A percentile compares a stretch with the other conserved stretches of the same genome.
Conservation (phyloP, 129 eudicot genomes). For the Scalesia atractyloides region DNA sequence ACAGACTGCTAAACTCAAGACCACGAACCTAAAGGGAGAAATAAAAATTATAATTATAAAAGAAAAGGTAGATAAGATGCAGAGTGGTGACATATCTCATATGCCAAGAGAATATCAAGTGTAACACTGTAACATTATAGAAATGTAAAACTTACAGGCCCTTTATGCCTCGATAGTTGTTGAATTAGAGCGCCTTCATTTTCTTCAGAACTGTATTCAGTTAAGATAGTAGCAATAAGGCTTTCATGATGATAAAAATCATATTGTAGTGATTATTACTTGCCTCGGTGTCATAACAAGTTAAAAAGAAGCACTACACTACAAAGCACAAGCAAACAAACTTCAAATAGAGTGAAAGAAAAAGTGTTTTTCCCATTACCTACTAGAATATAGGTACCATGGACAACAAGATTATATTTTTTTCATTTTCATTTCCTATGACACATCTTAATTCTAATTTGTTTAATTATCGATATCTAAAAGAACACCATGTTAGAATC, state of each 20-base stretch:
- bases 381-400: not conserved
- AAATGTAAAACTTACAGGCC: constrained; percentile 68
- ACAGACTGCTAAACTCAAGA: constrained; percentile 74
- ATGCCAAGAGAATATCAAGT: constrained; percentile 1
- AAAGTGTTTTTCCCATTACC: not conserved
- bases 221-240: constrained; percentile 22
- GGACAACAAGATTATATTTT: constrained; percentile 1
- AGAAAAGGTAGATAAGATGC: not conserved
- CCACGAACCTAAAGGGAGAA: constrained; percentile 77
- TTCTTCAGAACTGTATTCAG: constrained; percentile 58
- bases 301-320: not conserved
- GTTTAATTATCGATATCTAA: constrained; percentile 6
- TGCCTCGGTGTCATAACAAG: not conserved
- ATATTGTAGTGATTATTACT: not conserved
- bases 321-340: constrained; percentile 17
- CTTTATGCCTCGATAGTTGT: constrained; percentile 76
- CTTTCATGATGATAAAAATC: constrained; percentile 8
- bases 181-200: constrained; percentile 65
- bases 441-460: not conserved
- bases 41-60: not conserved
- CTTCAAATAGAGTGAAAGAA: not conserved
- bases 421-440: not conserved
- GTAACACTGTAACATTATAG: constrained; percentile 20
- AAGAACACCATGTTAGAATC: not conserved
- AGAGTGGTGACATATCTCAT: not conserved